Base-by-base conservation (phyloP, 108 stramenopile species). In the Seminavis robusta region DNA sequence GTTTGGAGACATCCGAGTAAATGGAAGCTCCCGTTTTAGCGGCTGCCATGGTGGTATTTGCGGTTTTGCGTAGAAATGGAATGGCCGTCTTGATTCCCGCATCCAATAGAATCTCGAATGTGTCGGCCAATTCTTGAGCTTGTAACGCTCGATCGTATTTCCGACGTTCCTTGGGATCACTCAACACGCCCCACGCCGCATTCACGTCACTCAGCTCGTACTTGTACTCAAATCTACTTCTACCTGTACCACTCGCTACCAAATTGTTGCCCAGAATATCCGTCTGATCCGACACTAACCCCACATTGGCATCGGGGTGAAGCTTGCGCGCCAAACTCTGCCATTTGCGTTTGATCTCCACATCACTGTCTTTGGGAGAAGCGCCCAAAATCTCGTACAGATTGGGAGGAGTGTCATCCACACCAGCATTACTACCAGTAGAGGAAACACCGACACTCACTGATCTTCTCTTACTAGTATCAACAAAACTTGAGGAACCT, bases 381-480 rank as follows among this genome's bases (percentile, higher is more conserved):
- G 64, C 64, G 4, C 54, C 64, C 45, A 65, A 30, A 24, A 57
- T 40, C n/a, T 65, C 56, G 54, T 65, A 65, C 36, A 65, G 33
- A 31, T n/a, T n/a, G n/a, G n/a, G n/a, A n/a, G n/a, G n/a, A n/a
- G n/a, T n/a, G n/a, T n/a, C n/a, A n/a, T n/a, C n/a, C n/a, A n/a
- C n/a, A n/a, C n/a, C n/a, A n/a, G n/a, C n/a, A n/a, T n/a, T n/a
- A n/a, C n/a, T n/a, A n/a, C n/a, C n/a, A n/a, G n/a, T n/a, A n/a
- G n/a, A n/a, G n/a, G n/a, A n/a, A n/a, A n/a, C n/a, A n/a, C n/a
- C n/a, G n/a, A n/a, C n/a, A n/a, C n/a, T n/a, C n/a, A n/a, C n/a
- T n/a, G n/a, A n/a, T n/a, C n/a, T n/a, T n/a, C n/a, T n/a, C n/a
- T n/a, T n/a, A n/a, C n/a, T n/a, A n/a, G n/a, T n/a, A n/a, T n/a